A percentile compares a stretch with the other conserved stretches of the same genome.
Conservation (phyloP, 768 basidiomycete species). For the Rubroboletus pulcherrimus region DNA sequence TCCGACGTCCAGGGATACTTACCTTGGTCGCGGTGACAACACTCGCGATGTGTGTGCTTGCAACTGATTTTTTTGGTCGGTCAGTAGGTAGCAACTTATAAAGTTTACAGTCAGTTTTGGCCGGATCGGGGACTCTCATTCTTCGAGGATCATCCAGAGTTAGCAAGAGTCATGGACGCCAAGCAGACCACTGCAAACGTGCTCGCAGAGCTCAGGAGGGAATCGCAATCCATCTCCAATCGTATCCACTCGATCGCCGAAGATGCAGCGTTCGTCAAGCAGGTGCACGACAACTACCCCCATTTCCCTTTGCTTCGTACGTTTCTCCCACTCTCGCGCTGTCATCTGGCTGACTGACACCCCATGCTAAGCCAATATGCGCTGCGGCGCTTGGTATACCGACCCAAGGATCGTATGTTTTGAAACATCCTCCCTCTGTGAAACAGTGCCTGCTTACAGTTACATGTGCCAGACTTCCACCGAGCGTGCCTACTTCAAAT, state of each 20-base stretch:
- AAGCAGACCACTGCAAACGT: slow-evolving; percentile 17
- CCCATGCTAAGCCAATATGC: slow-evolving; percentile 61
- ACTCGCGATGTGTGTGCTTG: background rate
- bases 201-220: slow-evolving; percentile 56
- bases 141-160: background rate
- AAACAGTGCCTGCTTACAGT: background rate
- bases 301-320: slow-evolving; percentile 55
- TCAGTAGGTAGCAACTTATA: background rate
- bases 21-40: slow-evolving; percentile 10
- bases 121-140: background rate
- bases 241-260: slow-evolving; percentile 82
- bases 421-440: background rate
- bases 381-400: slow-evolving; percentile 94
- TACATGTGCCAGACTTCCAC: slow-evolving; percentile 7
- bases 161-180: background rate
- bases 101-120: too few relatives aligned
- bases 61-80: background rate
- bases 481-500: slow-evolving; percentile 77
- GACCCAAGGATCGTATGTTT: slow-evolving; percentile 54
- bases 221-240: slow-evolving; percentile 78
- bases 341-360: background rate
- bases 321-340: slow-evolving; percentile 16
- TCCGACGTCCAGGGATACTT: background rate
- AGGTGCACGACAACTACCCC: slow-evolving; percentile 46
- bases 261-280: slow-evolving; percentile 67